Evolutionary conservation across 2,329 filamentous ascomycete species (phyloP), one percentile per base, ranked within the genome.

Genomic region (Albifimbria verrucaria): DNA sequence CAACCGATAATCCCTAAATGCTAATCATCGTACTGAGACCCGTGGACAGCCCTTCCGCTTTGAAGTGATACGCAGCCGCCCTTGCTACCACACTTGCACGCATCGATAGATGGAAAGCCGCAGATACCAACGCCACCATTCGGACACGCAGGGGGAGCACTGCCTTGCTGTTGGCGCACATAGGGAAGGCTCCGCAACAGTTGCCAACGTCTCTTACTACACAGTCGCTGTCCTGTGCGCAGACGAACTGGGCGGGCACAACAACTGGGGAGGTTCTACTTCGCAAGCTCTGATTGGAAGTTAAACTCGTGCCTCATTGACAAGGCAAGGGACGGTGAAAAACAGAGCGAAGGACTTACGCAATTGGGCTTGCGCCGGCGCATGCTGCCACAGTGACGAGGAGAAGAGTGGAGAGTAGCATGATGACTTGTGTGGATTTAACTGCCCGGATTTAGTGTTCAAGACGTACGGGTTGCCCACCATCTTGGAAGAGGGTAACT

Each of bases 101-200:
- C 22, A 12, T 56, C 54, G 18, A 56, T 44, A 3, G 12, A 12
- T 12, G 54, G 51, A 10, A 32, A 56, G 3, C 54, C 54, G 24
- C 54, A 56, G 28, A 56, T 26, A 10, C 54, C 48, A 25, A 42
- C 20, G n/a, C 54, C 54, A 18, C 51, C 51, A 15, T 52, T 26
- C 12, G 54, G 48, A 41, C 54, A 56, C 10, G 51, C 7, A 17
- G 43, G 17, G 51, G 54, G 3, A 56, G 51, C 21, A 23, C 47
- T 23, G 54, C 51, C 11, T 21, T 23, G 20, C 26, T 20, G 21
- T 53, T 56, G 36, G 51, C 54, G 49, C 54, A 56, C 36, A 43
- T 42, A 20, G 51, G 51, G 45, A 53, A 56, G 49, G 51, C 49
- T 42, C 54, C 54, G 44, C 54, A 56, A 51, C 54, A 56, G 54